These are phyloP conservation scores for Lactarius trivialis DNA, from an alignment of 768 basidiomycete species.

Conservation along the genomic window DNA sequence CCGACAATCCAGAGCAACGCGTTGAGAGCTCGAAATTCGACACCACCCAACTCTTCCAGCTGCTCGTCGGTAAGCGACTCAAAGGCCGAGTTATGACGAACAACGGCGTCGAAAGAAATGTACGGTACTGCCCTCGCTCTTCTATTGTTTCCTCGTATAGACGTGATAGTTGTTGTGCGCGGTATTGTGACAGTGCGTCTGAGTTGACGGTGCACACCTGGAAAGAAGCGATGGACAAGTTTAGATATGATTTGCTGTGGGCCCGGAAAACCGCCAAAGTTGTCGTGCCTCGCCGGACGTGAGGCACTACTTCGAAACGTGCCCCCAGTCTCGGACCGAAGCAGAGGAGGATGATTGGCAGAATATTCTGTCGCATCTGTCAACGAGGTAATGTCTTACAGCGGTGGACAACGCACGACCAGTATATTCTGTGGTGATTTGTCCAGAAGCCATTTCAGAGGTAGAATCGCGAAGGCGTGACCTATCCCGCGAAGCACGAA, in stretches of 20 bases:
- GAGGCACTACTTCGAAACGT: conserved; percentile 14
- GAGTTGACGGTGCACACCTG: conserved; percentile 49
- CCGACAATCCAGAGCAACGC: conserved; percentile 77
- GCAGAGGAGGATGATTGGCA: conserved; percentile 21
- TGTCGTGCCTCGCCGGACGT: conserved; percentile 35
- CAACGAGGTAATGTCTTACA: not conserved
- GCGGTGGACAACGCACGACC: conserved; percentile 16
- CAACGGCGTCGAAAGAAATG: conserved; percentile 76
- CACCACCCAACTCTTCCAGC: conserved; percentile 86
- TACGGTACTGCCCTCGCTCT: conserved; percentile 63
- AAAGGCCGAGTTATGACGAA: conserved; percentile 79
- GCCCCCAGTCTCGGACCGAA: conserved; percentile 22
- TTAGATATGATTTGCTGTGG: conserved; percentile 48
- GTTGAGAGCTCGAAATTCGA: conserved; percentile 84
- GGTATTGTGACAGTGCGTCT: conserved; percentile 73
- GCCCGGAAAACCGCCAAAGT: conserved; percentile 72
- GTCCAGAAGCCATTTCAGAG: not conserved
- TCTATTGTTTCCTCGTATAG: conserved; percentile 33
- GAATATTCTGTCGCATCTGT: conserved; percentile 3
- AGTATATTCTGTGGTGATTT: conserved; percentile 1
- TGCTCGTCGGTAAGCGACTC: conserved; percentile 68
- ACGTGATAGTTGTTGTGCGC: conserved; percentile 53
- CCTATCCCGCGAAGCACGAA: conserved; percentile 24
- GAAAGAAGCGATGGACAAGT: conserved; percentile 54
- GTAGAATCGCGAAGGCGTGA: not conserved